Base-by-base conservation (phyloP, 192 early-diverging fungal species). In the Coemansia sp. region DNA sequence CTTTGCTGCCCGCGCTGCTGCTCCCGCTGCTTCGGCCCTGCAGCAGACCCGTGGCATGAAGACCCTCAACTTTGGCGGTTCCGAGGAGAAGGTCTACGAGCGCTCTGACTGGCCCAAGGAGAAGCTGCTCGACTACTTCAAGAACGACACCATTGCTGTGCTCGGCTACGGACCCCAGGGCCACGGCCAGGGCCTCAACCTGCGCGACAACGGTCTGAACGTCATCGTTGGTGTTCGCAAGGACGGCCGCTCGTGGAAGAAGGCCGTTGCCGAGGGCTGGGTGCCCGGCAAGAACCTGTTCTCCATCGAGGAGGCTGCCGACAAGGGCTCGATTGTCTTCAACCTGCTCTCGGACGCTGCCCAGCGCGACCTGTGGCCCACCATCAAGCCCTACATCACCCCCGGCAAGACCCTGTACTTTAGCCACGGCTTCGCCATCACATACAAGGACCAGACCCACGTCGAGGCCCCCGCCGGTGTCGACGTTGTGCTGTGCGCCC, bases 401-500 rank as follows among this genome's bases (percentile, higher is more conserved):
- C 87, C 89, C 48, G 95, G 95, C 72, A 98, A 98, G 83, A 96
- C 95, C 11, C 86, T 98, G 30, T 98, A 95, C 82, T 98, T 98
- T 64, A 93, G 91, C 49, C 93, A 95, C 82, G 93, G 93, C 48
- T 98, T 98, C 76, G 87, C 87, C 55, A 86, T 98, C 53, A 86
- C 95, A 55, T 98, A 89, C 81, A 81, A 88, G 60, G 82, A 93
- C 40, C 87, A 95, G 57, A 98, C 95, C 30, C 75, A 89, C 29
- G 87, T 98, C 40, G 77, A 91, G 47, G 89, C 92, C 1, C 92
- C 95, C 59, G 83, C 83, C 52, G 92, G 92, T 74, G 84, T 95
- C 60, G 95, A 98, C 66, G 95, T 98, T 15, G 84, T 98, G 55
- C 81, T 98, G 58, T 90, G 90, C 59, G 95, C 95, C 14, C 95